Percentiles rank a stretch among this genome's conserved stretches.
These are phyloP conservation scores for Botrytis porri DNA, from an alignment of 2,329 filamentous ascomycete genomes.

Conservation along the genomic window DNA sequence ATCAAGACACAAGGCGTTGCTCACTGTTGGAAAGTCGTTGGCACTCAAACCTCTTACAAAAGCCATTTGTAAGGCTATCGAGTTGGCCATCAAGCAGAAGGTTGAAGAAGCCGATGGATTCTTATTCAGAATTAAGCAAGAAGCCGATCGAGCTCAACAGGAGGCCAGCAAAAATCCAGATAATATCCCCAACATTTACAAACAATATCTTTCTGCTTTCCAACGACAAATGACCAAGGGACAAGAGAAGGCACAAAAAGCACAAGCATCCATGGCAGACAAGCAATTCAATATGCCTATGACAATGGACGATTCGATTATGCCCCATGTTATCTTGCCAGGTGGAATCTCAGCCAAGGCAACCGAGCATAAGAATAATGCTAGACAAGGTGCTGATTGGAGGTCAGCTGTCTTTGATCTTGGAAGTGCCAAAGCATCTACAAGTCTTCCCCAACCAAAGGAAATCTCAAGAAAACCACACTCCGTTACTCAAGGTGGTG, in stretches of 20 bases:
- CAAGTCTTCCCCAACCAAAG: slow-evolving; percentile 60
- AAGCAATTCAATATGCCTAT: slow-evolving; percentile 80
- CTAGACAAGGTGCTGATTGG: slow-evolving; percentile 87
- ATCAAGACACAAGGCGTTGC: slow-evolving; percentile 91
- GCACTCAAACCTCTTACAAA: slow-evolving; percentile 72
- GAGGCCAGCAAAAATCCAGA: slow-evolving; percentile 48
- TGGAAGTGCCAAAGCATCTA: slow-evolving; percentile 70
- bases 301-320: slow-evolving; percentile 86
- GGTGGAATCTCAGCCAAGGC: slow-evolving; percentile 91
- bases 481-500: slow-evolving; percentile 29
- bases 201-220: slow-evolving; percentile 73
- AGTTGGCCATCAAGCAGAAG: slow-evolving; percentile 77
- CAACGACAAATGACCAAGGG: slow-evolving; percentile 72
- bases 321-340: slow-evolving; percentile 82
- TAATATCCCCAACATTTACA: slow-evolving; percentile 78
- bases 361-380: slow-evolving; percentile 86
- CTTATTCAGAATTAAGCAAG: slow-evolving; percentile 74
- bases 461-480: slow-evolving; percentile 54
- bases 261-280: slow-evolving; percentile 61
- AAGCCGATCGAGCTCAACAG: slow-evolving; percentile 70
- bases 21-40: slow-evolving; percentile 81
- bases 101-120: slow-evolving; percentile 72
- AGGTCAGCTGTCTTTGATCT: slow-evolving; percentile 91
- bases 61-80: slow-evolving; percentile 84
- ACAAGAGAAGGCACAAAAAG: slow-evolving; percentile 80